Evolutionary conservation across 352 stramenopile genomes (phyloP).

Genomic region (Phytophthora melonis): DNA sequence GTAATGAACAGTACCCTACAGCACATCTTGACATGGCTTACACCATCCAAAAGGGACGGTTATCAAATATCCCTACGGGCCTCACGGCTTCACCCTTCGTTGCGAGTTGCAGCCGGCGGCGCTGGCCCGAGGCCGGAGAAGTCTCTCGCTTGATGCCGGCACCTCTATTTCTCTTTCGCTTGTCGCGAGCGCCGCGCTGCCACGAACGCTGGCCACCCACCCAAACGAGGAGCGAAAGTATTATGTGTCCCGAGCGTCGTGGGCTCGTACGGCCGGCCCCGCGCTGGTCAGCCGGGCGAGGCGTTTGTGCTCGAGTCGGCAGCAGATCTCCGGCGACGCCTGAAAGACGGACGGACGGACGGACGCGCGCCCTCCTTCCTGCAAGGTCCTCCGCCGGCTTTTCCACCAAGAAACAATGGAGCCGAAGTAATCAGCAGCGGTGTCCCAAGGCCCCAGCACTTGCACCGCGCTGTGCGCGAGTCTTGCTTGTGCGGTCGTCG

Average conservation of each 20-base stretch:
- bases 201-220: slow-evolving; percentile 21
- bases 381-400: not conserved
- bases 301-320: slow-evolving; percentile 7
- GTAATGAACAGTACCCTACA: too few species aligned
- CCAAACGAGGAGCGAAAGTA: slow-evolving; percentile 5
- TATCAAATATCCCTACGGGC: too few species aligned
- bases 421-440: slow-evolving; percentile 5
- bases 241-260: slow-evolving; percentile 9
- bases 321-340: slow-evolving; percentile 28
- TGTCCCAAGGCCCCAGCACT: slow-evolving; percentile 7
- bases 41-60: too few species aligned
- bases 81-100: too few species aligned
- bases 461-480: slow-evolving; percentile 1
- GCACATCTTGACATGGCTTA: too few species aligned
- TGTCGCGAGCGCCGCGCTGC: slow-evolving; percentile 7
- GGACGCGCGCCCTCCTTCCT: not conserved
- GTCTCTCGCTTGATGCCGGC: slow-evolving; percentile 18
- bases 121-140: slow-evolving; percentile 13
- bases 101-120: not conserved
- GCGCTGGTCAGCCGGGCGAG: slow-evolving; percentile 10
- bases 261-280: slow-evolving; percentile 9
- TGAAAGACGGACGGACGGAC: not conserved
- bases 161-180: slow-evolving; percentile 27
- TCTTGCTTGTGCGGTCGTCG: slow-evolving; percentile 3
- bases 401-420: slow-evolving; percentile 7